Conservation (phyloP, 164 flowering plant species). For the Stephania japonica region DNA sequence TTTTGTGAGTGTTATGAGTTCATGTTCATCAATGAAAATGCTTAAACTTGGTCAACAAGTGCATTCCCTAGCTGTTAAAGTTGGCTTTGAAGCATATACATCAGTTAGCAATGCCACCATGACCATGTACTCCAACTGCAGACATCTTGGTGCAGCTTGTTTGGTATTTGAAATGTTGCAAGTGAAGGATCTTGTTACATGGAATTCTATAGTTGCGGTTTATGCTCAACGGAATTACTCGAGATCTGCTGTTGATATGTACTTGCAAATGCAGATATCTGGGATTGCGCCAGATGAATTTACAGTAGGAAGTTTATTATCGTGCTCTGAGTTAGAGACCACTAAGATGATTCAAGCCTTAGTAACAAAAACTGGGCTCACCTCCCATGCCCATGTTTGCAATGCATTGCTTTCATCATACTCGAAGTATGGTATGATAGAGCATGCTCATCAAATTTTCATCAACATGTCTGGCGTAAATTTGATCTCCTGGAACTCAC, state of each 20-base stretch:
- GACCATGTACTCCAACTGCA: constrained; percentile 32
- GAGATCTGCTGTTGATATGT: constrained; percentile 34
- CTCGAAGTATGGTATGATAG: constrained; percentile 34
- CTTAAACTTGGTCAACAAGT: constrained; percentile 33
- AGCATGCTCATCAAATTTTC: constrained; percentile 42
- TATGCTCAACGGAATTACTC: constrained; percentile 34
- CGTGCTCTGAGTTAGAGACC: constrained; percentile 31
- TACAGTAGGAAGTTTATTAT: constrained; percentile 58
- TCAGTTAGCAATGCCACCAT: constrained; percentile 64
- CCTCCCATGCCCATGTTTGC: constrained; percentile 36
- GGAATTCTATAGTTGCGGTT: constrained; percentile 46
- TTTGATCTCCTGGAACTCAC: constrained; percentile 69
- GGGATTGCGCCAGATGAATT: constrained; percentile 58
- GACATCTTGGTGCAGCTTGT: constrained; percentile 26
- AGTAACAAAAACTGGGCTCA: constrained; percentile 42
- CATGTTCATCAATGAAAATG: constrained; percentile 27
- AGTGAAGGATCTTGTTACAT: constrained; percentile 23
- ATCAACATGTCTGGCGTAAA: constrained; percentile 33
- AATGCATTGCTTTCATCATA: constrained; percentile 66
- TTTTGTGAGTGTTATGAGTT: constrained; percentile 57
- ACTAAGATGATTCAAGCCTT: constrained; percentile 49
- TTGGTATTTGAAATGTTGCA: constrained; percentile 15
- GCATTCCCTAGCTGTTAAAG: constrained; percentile 46
- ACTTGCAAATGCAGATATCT: constrained; percentile 43
- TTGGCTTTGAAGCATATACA: constrained; percentile 40